phyloP scores from a whole-genome alignment of 2,329 filamentous ascomycete genomes.

The Tolypocladium cylindrosporum region DNA sequence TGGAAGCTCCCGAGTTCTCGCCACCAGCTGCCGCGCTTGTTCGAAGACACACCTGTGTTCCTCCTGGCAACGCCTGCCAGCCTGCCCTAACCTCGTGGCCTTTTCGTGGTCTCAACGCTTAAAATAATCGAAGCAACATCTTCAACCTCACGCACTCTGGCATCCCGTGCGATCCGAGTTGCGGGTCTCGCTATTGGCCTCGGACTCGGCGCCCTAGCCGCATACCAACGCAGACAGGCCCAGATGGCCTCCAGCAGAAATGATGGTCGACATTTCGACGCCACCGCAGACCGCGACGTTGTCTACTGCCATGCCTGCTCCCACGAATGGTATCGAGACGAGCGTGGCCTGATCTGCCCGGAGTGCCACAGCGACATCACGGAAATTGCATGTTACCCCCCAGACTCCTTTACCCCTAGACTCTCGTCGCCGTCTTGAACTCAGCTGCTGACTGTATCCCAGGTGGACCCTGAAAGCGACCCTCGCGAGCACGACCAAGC shows the following conservation, averaged over 20 bases:
- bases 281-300: constrained; percentile 50
- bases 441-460: neutral
- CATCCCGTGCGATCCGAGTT: constrained; percentile 44
- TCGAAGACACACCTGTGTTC: neutral
- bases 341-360: constrained; percentile 62
- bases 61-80: neutral
- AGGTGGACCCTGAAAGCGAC: constrained; percentile 50
- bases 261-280: constrained; percentile 34
- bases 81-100: neutral
- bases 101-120: neutral
- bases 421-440: neutral
- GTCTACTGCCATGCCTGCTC: constrained; percentile 79
- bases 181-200: constrained; percentile 48
- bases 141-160: constrained; percentile 30
- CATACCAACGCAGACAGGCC: constrained; percentile 38
- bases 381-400: constrained; percentile 61
- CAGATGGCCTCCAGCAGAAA: constrained; percentile 24
- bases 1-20: neutral
- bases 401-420: neutral
- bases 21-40: neutral
- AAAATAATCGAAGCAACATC: neutral
- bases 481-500: constrained; percentile 37
- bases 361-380: constrained; percentile 68
- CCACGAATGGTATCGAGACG: constrained; percentile 70
- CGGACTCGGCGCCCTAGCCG: constrained; percentile 46